A percentile compares a stretch with the other conserved stretches of the same genome.
Conservation (phyloP, 305 asterid genomes). For the Solanum hybrid region DNA sequence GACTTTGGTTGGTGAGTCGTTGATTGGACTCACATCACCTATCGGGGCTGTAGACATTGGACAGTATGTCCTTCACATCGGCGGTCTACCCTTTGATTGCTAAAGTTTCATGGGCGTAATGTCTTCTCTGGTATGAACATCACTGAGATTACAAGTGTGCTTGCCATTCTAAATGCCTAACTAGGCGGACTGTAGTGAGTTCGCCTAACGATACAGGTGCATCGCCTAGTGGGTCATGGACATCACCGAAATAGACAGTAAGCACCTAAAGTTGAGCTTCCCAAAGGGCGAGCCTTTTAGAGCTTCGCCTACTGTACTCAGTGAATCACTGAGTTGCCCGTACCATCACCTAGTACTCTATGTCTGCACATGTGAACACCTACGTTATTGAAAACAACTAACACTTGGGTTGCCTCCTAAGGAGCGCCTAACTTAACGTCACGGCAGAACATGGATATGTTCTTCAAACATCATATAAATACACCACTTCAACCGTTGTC, state of each 20-base stretch:
- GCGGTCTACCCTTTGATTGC: background rate
- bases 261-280: background rate
- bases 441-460: background rate
- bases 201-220: background rate
- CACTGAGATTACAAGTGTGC: background rate
- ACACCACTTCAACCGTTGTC: background rate
- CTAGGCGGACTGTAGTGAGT: background rate
- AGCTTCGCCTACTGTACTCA: background rate
- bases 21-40: background rate
- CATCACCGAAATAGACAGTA: background rate
- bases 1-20: background rate
- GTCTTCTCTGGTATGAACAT: background rate
- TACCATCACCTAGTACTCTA: background rate
- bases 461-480: background rate
- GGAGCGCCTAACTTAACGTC: background rate
- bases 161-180: background rate
- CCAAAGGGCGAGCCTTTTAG: background rate
- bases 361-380: background rate
- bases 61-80: background rate
- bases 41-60: background rate
- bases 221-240: background rate
- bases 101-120: background rate
- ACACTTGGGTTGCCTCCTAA: background rate
- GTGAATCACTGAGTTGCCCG: background rate
- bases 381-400: background rate